Evolutionary conservation across 306 rosid genomes (phyloP), one percentile per base, ranked within the genome.

Genomic region (Vigna angularis): DNA sequence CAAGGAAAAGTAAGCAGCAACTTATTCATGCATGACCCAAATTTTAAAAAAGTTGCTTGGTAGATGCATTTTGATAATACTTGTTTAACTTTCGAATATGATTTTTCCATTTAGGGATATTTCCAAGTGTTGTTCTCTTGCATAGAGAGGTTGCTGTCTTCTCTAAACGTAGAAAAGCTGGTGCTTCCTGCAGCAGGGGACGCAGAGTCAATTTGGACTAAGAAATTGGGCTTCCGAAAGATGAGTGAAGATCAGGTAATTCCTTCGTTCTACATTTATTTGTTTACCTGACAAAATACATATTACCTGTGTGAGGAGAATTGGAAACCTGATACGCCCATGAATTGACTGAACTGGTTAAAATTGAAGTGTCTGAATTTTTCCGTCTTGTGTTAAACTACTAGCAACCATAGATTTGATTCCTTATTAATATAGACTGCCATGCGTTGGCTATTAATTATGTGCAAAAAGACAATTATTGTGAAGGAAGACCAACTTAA

Each of bases 161-260:
- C 97, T 86, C 84, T 96, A 85, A 87, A 90, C 18, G 98, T 96
- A 53, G 93, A 91, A 89, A 96, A 91, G 82, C 77, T 96, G 75
- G 99, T 96, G 69, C 98, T 96, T 47, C 99, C 99, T 77, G 99
- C 99, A 4, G 99, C 99, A 4, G 99, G 91, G 86, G 98, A 91
- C 50, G 99, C 98, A 0, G 98, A 96, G 85, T 96, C 99, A 69
- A 91, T 96, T 71, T 96, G 99, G 99, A 96, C 97, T 2, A 93
- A 87, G 72, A 96, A 96, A 76, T 82, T 96, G 72, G 99, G 99
- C 71, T 96, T 96, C 81, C 83, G 55, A 64, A 93, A 90, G 87
- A 91, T 93, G 97, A 88, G 85, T 40, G 98, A 96, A 58, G 99
- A 96, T 75, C 91, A 92, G 84, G 99, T 89, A 87, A 81, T 87